Evolutionary conservation across 768 basidiomycete genomes (phyloP).

Genomic region (Hygrophoropsis aurantiaca): DNA sequence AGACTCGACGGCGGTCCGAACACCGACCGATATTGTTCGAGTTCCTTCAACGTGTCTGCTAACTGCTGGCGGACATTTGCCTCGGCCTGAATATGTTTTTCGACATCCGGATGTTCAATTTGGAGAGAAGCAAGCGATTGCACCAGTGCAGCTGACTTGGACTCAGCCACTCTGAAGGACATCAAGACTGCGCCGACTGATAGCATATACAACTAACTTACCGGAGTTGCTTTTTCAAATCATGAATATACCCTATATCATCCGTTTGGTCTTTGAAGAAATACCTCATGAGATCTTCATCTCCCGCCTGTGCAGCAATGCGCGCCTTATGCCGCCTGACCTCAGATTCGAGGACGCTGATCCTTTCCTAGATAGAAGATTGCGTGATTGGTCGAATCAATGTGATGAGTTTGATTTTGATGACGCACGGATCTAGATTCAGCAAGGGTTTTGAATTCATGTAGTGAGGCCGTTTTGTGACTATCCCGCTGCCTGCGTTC

Average conservation of each 20-base stretch:
- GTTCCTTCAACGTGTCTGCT: constrained; percentile 40
- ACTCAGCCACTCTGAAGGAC: constrained; percentile 49
- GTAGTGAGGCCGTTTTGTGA: constrained; percentile 54
- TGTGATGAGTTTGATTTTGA: background rate
- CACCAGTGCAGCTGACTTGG: constrained; percentile 50
- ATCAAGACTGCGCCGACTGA: too few species aligned
- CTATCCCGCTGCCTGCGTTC: constrained; percentile 69
- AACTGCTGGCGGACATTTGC: constrained; percentile 51
- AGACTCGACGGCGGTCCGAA: constrained; percentile 57
- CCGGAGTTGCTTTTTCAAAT: constrained; percentile 55
- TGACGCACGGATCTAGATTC: constrained; percentile 55
- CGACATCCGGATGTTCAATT: constrained; percentile 52
- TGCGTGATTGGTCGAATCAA: constrained; percentile 12
- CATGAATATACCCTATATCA: constrained; percentile 49
- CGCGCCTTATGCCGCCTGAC: constrained; percentile 68
- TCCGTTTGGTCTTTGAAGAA: constrained; percentile 58
- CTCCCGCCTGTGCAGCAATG: constrained; percentile 71
- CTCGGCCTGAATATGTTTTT: constrained; percentile 48
- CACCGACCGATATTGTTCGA: constrained; percentile 61
- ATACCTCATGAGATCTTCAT: constrained; percentile 72
- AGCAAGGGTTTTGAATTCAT: constrained; percentile 65
- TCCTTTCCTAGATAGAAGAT: constrained; percentile 58
- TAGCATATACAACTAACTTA: too few species aligned
- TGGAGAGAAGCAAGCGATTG: constrained; percentile 46
- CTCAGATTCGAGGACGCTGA: constrained; percentile 70